Conservation (phyloP, 192 early-diverging fungal genomes). For the Spizellomyces sp. region DNA sequence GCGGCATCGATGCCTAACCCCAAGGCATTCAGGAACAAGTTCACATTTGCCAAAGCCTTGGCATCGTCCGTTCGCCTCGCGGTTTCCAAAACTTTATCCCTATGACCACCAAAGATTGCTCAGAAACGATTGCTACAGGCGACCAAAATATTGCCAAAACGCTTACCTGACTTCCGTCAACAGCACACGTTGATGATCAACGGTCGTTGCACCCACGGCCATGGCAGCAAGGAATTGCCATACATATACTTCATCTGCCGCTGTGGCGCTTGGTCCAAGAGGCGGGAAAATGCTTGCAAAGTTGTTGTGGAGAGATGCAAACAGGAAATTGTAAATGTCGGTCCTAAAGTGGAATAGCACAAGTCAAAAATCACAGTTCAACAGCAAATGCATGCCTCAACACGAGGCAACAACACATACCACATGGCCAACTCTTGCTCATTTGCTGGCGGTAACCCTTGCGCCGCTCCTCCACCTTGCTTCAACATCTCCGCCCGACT, state of each 20-base stretch:
- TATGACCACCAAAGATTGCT: constrained; percentile 16
- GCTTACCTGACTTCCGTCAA: constrained; percentile 78
- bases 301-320: constrained; percentile 71
- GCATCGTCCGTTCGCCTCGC: constrained; percentile 60
- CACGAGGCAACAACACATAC: constrained; percentile 25
- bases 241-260: constrained; percentile 81
- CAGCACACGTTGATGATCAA: constrained; percentile 91
- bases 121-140: neutral
- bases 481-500: constrained; percentile 88
- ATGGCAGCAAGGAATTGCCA: constrained; percentile 99
- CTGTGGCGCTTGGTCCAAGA: constrained; percentile 32
- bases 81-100: constrained; percentile 83
- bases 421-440: constrained; percentile 37
- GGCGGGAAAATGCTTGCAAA: constrained; percentile 78
- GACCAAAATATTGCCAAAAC: neutral
- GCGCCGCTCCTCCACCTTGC: constrained; percentile 45
- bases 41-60: constrained; percentile 79
- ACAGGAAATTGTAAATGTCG: constrained; percentile 85
- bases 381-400: neutral
- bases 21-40: constrained; percentile 94
- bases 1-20: constrained; percentile 83
- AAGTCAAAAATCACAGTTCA: neutral
- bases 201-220: constrained; percentile 85
- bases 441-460: neutral
- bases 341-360: constrained; percentile 39